Percentiles rank a stretch among this genome's conserved stretches.
phyloP scores from a whole-genome alignment of 83 land plant species.

The Isoetes engelmannii region DNA sequence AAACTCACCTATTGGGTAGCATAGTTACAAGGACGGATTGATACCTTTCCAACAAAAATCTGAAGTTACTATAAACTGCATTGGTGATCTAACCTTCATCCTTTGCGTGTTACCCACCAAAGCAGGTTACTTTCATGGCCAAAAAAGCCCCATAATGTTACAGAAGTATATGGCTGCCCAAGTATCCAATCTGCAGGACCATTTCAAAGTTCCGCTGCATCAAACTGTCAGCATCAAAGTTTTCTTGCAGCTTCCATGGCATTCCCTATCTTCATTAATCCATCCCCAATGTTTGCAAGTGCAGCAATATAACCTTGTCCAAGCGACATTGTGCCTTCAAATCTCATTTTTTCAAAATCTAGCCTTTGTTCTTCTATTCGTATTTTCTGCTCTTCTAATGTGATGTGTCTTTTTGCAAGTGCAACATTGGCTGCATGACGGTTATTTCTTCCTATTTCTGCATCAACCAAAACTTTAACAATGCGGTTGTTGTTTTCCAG shows the following conservation, averaged over 20 bases:
- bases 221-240: neutral
- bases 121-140: too few species aligned
- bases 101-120: too few species aligned
- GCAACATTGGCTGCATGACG: neutral
- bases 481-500: neutral
- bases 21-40: too few species aligned
- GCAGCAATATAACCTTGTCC: constrained; percentile 1
- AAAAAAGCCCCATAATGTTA: too few species aligned
- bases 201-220: too few species aligned
- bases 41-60: too few species aligned
- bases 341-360: constrained; percentile 3
- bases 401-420: neutral
- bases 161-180: too few species aligned
- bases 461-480: constrained; percentile 1
- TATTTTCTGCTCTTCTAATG: constrained; percentile 2
- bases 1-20: too few species aligned
- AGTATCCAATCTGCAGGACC: too few species aligned
- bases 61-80: too few species aligned
- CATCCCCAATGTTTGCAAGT: neutral
- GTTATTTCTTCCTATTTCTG: neutral
- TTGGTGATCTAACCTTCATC: too few species aligned
- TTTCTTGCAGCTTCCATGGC: constrained; percentile 1
- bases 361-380: constrained; percentile 4
- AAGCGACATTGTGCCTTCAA: constrained; percentile 1
- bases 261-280: constrained; percentile 5